Evolutionary conservation across 192 early-diverging fungal genomes (phyloP), one percentile per base, ranked within the genome.

Genomic region (Phycomyces blakesleeanus): DNA sequence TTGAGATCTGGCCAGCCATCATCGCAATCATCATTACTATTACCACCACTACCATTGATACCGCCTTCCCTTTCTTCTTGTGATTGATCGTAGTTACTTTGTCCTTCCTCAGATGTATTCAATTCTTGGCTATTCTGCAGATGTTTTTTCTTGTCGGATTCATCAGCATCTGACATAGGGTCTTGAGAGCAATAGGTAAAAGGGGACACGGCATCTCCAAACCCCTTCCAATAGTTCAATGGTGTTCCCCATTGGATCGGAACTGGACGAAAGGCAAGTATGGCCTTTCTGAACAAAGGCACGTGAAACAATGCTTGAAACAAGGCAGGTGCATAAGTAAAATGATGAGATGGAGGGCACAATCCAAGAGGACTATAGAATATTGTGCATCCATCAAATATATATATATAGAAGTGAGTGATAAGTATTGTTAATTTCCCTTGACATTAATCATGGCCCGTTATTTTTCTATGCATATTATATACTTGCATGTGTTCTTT

Each of bases 301-400:
- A 80, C 41, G 39, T 80, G 75, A 56, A 68, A 80, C 47, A 80
- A 59, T 1, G 75, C 65, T 67, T 75, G 78, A 22, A 80, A 34
- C 22, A 80, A 12, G 3, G 64, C 40, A 29, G 72, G 64, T 7
- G 66, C 38, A 51, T 50, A 78, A 37, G 64, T 24, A 16, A 68
- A 64, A 27, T 72, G 40, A 24, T 68, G 50, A 0, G 39, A 34
- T 9, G 59, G 58, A 20, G 76, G 69, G 15, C 63, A 62, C 26
- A 78, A 47, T 11, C 68, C 76, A 27, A 75, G 41, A 20, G 76
- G 76, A 21, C 76, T 77, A n/a, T n/a, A 29, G 55, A 42, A 51
- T 24, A 14, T 27, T 20, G 6, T 7, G n/a, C n/a, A n/a, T n/a
- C n/a, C n/a, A 9, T 27, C 25, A 41, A 34, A 0, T 1, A 14